phyloP scores from a whole-genome alignment of 2,329 filamentous ascomycete genomes.

The Colletotrichum cordylinicola region DNA sequence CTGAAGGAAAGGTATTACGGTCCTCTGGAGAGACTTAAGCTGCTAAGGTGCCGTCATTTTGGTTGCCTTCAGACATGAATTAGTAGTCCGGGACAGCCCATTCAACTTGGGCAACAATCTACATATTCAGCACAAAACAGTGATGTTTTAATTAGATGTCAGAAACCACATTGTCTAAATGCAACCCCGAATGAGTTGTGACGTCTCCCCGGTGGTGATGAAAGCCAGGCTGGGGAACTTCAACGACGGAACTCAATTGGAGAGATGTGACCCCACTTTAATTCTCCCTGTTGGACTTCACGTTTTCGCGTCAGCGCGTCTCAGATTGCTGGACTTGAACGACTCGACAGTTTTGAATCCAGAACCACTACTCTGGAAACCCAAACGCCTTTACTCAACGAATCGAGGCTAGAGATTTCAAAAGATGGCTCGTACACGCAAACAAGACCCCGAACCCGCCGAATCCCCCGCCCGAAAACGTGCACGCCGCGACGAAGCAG shows the following conservation, averaged over 20 bases:
- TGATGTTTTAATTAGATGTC: background rate
- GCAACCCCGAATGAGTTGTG: background rate
- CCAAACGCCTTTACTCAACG: background rate
- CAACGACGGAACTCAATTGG: background rate
- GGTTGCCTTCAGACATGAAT: background rate
- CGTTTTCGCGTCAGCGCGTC: slow-evolving; percentile 20
- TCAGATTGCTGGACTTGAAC: background rate
- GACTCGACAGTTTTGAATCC: background rate
- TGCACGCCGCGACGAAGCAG: slow-evolving; percentile 28
- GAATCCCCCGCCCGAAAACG: slow-evolving; percentile 25
- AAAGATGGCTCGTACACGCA: background rate
- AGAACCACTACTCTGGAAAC: background rate
- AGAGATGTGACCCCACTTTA: background rate
- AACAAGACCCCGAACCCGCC: background rate
- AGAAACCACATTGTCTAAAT: background rate
- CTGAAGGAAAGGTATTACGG: background rate
- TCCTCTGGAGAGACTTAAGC: background rate
- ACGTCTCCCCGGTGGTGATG: background rate
- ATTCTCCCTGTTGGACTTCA: background rate
- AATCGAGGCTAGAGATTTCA: background rate
- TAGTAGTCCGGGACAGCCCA: background rate
- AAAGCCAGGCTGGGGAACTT: background rate
- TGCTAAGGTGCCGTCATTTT: background rate
- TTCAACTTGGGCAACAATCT: background rate
- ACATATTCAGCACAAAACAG: too few relatives aligned